phyloP scores from a whole-genome alignment of 768 basidiomycete species.

The Tulasnella sp. region DNA sequence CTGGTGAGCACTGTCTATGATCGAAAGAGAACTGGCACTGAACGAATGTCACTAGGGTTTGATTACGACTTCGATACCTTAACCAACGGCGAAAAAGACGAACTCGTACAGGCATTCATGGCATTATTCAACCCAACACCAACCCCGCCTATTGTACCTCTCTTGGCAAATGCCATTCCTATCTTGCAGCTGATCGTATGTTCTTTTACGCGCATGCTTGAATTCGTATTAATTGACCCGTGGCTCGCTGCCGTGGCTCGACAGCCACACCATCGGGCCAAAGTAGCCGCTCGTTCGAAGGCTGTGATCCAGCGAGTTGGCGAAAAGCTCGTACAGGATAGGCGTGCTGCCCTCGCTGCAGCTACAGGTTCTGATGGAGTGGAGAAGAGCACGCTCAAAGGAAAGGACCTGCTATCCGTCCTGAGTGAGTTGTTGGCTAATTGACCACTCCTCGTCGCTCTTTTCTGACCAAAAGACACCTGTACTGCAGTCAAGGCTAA shows the following conservation, averaged over 20 bases:
- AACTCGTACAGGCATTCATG: constrained; percentile 31
- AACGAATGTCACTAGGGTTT: constrained; percentile 22
- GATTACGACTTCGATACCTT: constrained; percentile 33
- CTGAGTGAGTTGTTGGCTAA: not conserved
- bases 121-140: constrained; percentile 24
- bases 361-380: not conserved
- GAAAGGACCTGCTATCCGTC: constrained; percentile 1
- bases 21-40: not conserved
- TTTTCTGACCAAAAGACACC: not conserved
- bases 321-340: not conserved
- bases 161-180: not conserved
- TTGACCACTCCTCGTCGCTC: not conserved
- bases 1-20: constrained; percentile 20
- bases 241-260: not conserved
- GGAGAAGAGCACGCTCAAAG: not conserved
- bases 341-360: not conserved
- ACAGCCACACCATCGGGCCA: constrained; percentile 2
- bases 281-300: not conserved
- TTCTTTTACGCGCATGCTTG: not conserved
- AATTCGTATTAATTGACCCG: not conserved
- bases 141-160: not conserved
- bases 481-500: constrained; percentile 44
- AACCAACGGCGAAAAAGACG: constrained; percentile 27
- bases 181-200: not conserved
- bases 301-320: constrained; percentile 4